Percentiles rank a stretch among this genome's conserved stretches.
Evolutionary conservation across 2,329 filamentous ascomycete species (phyloP).

Genomic region (Fusarium sp.): DNA sequence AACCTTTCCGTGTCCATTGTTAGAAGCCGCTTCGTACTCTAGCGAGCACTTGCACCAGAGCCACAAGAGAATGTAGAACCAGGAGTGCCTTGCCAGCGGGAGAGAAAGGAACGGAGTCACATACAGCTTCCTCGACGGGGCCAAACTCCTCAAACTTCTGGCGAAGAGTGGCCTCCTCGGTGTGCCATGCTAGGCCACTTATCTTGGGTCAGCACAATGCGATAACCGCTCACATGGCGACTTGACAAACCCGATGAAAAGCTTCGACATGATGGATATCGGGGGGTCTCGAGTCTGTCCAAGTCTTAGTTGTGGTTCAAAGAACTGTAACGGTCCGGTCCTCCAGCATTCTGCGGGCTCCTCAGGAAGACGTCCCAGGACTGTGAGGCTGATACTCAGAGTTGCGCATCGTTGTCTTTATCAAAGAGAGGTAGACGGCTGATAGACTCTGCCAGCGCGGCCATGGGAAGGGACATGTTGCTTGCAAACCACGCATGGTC

Average conservation of each 20-base stretch:
- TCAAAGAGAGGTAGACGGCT: not conserved
- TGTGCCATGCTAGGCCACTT: slow-evolving; percentile 98
- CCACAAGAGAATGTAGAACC: slow-evolving; percentile 31
- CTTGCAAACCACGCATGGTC: slow-evolving; percentile 28
- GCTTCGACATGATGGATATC: slow-evolving; percentile 79
- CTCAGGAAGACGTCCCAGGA: not conserved
- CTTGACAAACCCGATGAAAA: slow-evolving; percentile 65
- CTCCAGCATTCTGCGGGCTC: not conserved
- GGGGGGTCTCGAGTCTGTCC: slow-evolving; percentile 22
- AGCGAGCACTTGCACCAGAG: slow-evolving; percentile 30
- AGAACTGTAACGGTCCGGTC: not conserved
- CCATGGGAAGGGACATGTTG: not conserved
- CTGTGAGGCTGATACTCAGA: not conserved
- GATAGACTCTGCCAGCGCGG: not conserved
- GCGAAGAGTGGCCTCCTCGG: slow-evolving; percentile 86
- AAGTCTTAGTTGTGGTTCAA: slow-evolving; percentile 21
- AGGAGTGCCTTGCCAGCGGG: slow-evolving; percentile 28
- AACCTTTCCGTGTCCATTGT: slow-evolving; percentile 66
- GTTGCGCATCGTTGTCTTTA: not conserved
- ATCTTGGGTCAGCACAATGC: slow-evolving; percentile 34
- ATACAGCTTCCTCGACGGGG: slow-evolving; percentile 91
- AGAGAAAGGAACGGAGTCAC: slow-evolving; percentile 53
- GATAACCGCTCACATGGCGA: not conserved
- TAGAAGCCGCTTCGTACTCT: slow-evolving; percentile 29
- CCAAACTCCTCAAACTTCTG: slow-evolving; percentile 95